A percentile compares a stretch with the other conserved stretches of the same genome.
These are phyloP conservation scores for Coleophoma crateriformis DNA, from an alignment of 2,329 filamentous ascomycete genomes.

Conservation along the genomic window DNA sequence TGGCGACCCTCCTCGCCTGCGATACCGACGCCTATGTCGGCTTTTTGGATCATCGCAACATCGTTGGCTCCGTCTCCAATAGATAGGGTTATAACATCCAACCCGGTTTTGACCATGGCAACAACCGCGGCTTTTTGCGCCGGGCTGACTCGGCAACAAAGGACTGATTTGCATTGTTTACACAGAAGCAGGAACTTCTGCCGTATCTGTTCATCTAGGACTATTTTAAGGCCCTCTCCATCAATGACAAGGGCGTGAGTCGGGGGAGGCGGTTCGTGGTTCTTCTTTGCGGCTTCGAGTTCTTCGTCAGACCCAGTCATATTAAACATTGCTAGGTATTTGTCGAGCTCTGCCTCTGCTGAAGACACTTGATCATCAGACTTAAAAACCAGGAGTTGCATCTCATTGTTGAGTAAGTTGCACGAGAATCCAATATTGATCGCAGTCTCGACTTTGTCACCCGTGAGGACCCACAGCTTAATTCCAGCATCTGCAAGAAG, in stretches of 20 bases:
- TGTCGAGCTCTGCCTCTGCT: slow-evolving; percentile 68
- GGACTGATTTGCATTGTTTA: slow-evolving; percentile 93
- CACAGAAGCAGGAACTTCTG: slow-evolving; percentile 93
- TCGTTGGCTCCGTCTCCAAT: slow-evolving; percentile 94
- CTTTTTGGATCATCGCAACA: slow-evolving; percentile 96
- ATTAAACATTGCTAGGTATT: slow-evolving; percentile 65
- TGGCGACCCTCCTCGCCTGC: slow-evolving; percentile 88
- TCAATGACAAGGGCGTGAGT: slow-evolving; percentile 95
- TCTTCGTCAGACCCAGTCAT: slow-evolving; percentile 84
- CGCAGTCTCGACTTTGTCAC: slow-evolving; percentile 97
- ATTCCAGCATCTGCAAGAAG: slow-evolving; percentile 89
- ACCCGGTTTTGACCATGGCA: slow-evolving; percentile 85
- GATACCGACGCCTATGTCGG: slow-evolving; percentile 93
- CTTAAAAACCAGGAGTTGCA: slow-evolving; percentile 92
- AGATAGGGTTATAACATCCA: slow-evolving; percentile 93
- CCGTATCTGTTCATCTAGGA: slow-evolving; percentile 74
- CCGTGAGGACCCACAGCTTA: slow-evolving; percentile 96
- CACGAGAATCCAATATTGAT: slow-evolving; percentile 99
- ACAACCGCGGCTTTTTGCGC: slow-evolving; percentile 98
- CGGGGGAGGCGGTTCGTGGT: slow-evolving; percentile 78
- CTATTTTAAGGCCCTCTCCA: slow-evolving; percentile 85
- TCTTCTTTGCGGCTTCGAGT: slow-evolving; percentile 69
- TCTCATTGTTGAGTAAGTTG: slow-evolving; percentile 93
- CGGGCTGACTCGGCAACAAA: slow-evolving; percentile 95
- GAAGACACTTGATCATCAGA: slow-evolving; percentile 65